Evolutionary conservation across 495 filamentous ascomycete genomes (phyloP), one percentile per base, ranked within the genome.

Genomic region (Hypomontagnella monticulosa): DNA sequence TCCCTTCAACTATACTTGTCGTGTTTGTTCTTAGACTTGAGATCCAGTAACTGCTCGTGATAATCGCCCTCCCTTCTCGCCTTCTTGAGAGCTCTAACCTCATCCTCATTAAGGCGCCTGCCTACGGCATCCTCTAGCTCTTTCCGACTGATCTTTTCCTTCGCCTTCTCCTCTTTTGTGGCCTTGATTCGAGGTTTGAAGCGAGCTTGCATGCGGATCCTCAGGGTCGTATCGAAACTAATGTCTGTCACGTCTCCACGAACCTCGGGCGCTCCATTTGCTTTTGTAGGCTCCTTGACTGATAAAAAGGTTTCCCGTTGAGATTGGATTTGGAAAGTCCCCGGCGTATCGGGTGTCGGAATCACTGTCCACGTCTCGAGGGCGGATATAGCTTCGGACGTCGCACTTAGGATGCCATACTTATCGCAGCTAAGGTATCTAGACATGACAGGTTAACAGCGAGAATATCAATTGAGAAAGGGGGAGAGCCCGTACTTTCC

Each of bases 1-100:
- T 4, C 7, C 23, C 15, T 33, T 70, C 61, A 85, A 43, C 80
- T 77, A 63, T 83, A 99, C 75, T 99, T 99, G 79, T 99, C 95
- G 80, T 99, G 95, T 79, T 97, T 97, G 55, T 87, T 90, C 77
- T 95, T 97, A 9, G 97, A 91, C 75, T 92, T 93, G 27, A 98
- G 82, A 82, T 97, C 89, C 55, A 99, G 76, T 63, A 97, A 74
- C 52, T 84, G 85, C 77, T 99, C 96, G 78, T 98, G 90, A 73
- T 93, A 99, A 75, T 94, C 86, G 0, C 95, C 92, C 73, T 97
- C 92, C 74, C 86, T 81, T 74, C 93, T 83, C 19, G 93, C 93
- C 78, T 78, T 90, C 83, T 93, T 93, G 75, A 99, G 75, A 72
- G 73, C 85, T 76, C 82, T 89, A 7, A 98, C 91, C 73, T 99